phyloP scores from a whole-genome alignment of 306 rosid species.

The Rosa persica region DNA sequence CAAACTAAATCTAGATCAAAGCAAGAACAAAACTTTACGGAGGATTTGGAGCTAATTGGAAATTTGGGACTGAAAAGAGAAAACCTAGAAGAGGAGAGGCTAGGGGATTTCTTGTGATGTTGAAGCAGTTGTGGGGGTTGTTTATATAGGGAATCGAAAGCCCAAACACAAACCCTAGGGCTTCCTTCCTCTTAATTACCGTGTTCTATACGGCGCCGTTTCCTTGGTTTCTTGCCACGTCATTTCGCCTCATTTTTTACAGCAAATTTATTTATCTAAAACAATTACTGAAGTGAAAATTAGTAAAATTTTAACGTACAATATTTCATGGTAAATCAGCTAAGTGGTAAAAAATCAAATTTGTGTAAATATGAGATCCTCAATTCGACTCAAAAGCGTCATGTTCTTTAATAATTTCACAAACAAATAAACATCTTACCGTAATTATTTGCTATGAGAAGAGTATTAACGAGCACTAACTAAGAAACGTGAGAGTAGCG shows the following conservation, averaged over 20 bases:
- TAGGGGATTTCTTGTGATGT: neutral
- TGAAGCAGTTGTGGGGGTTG: neutral
- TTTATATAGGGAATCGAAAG: neutral
- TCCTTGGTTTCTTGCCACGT: neutral
- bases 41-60: neutral
- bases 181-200: neutral
- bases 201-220: neutral
- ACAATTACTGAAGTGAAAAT: too few species aligned
- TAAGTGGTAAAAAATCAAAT: too few species aligned
- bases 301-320: too few species aligned
- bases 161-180: conserved; percentile 3
- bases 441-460: too few species aligned
- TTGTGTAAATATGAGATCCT: too few species aligned
- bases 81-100: neutral
- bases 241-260: neutral
- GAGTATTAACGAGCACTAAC: too few species aligned
- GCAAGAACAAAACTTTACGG: neutral
- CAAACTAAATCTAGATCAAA: neutral
- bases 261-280: too few species aligned
- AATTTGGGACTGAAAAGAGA: neutral
- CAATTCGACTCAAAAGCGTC: too few species aligned
- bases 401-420: too few species aligned
- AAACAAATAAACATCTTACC: too few species aligned
- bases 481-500: too few species aligned
- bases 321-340: too few species aligned